Conservation (phyloP, 768 basidiomycete genomes). For the Heimioporus sp. region DNA sequence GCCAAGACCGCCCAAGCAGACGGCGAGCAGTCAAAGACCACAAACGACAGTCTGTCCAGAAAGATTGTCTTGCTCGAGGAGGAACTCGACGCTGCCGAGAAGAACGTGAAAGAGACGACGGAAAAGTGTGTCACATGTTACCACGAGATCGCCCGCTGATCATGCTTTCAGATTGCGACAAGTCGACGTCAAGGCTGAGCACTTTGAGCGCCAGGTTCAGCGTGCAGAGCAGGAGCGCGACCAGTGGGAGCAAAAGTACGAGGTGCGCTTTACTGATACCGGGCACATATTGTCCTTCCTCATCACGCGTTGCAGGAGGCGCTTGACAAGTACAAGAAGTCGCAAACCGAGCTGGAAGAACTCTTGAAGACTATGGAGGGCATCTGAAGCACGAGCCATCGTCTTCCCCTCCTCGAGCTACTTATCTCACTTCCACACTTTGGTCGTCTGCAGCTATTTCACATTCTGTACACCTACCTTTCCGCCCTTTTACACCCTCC, state of each 20-base stretch:
- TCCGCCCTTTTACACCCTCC: slow-evolving; percentile 11
- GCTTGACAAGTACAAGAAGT: slow-evolving; percentile 62
- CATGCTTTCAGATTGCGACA: slow-evolving; percentile 70
- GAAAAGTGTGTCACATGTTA: slow-evolving; percentile 73
- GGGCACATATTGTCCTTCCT: too few species aligned
- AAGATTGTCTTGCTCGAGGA: slow-evolving; percentile 94
- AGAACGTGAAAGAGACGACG: slow-evolving; percentile 93
- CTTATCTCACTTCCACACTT: slow-evolving; percentile 1
- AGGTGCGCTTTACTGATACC: slow-evolving; percentile 48
- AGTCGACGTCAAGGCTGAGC: slow-evolving; percentile 98
- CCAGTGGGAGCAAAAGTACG: slow-evolving; percentile 90
- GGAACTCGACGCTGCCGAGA: slow-evolving; percentile 93
- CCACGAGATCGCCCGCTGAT: slow-evolving; percentile 19
- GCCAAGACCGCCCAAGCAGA: slow-evolving; percentile 66
- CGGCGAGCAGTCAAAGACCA: slow-evolving; percentile 64
- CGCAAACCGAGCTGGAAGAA: slow-evolving; percentile 83
- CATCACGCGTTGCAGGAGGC: slow-evolving; percentile 50
- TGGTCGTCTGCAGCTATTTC: slow-evolving; percentile 17
- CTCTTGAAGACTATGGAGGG: slow-evolving; percentile 75
- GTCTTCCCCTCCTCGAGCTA: too few species aligned
- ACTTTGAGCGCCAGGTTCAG: slow-evolving; percentile 90
- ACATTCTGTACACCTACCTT: slow-evolving; percentile 20
- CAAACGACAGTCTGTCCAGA: slow-evolving; percentile 69
- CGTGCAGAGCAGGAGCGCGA: slow-evolving; percentile 91
- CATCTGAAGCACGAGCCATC: slow-evolving; percentile 39